phyloP scores from a whole-genome alignment of 2,329 filamentous ascomycete species.

The Cercospora zeae-maydis region DNA sequence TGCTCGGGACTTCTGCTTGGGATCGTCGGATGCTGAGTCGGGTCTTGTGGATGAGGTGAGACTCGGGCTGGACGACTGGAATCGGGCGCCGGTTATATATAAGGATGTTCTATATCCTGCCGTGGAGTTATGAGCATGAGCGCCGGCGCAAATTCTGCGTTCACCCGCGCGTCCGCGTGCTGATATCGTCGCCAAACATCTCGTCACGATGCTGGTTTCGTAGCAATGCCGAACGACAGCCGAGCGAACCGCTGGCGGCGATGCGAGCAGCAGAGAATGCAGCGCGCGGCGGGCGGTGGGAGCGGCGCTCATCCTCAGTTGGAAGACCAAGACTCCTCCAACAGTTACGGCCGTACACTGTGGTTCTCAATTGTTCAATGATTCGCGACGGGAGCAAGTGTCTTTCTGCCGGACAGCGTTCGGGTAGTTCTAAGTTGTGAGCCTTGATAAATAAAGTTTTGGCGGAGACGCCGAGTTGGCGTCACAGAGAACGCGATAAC shows the following conservation, averaged over 20 bases:
- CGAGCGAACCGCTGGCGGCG: slow-evolving; percentile 22
- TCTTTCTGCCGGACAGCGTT: background rate
- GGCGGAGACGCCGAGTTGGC: background rate
- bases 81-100: slow-evolving; percentile 13
- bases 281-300: background rate
- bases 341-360: slow-evolving; percentile 6
- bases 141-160: slow-evolving; percentile 1
- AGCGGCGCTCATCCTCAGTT: slow-evolving; percentile 1
- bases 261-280: slow-evolving; percentile 13
- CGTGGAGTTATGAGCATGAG: slow-evolving; percentile 15
- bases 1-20: slow-evolving; percentile 1
- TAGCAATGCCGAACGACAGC: slow-evolving; percentile 16
- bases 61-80: slow-evolving; percentile 14
- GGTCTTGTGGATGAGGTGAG: background rate
- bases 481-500: background rate
- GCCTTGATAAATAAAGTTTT: background rate
- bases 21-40: background rate
- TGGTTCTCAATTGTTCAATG: background rate
- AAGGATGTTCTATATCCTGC: slow-evolving; percentile 15
- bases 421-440: background rate
- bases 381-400: background rate
- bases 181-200: slow-evolving; percentile 19
- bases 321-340: background rate
- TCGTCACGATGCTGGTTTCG: slow-evolving; percentile 16
- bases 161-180: slow-evolving; percentile 11